Conservation (phyloP, 495 filamentous ascomycete genomes). For the Aspergillus sclerotiicarbonarius region DNA sequence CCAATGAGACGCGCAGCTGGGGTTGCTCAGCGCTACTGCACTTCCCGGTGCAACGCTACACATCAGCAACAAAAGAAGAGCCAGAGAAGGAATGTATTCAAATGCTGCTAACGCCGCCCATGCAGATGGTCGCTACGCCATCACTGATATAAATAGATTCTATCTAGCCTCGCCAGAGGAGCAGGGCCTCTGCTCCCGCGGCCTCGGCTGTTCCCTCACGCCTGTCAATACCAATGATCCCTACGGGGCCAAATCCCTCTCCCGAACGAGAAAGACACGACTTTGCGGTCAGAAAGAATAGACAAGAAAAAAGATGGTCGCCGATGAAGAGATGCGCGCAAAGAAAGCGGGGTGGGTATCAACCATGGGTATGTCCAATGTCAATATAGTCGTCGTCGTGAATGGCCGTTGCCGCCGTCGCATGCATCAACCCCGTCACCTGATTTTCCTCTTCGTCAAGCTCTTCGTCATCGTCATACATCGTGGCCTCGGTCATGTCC, state of each 20-base stretch:
- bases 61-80: no score
- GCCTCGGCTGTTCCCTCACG: no score
- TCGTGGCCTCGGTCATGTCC: slow-evolving; percentile 48
- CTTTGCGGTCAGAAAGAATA: slow-evolving; percentile 12
- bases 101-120: no score
- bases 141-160: no score
- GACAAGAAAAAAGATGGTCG: slow-evolving; percentile 16
- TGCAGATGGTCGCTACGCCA: no score
- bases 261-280: slow-evolving; percentile 5
- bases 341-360: slow-evolving; percentile 36
- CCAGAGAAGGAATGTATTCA: no score
- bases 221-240: no score
- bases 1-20: no score
- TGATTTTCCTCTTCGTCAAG: slow-evolving; percentile 52
- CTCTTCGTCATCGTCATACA: slow-evolving; percentile 58
- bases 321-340: slow-evolving; percentile 21
- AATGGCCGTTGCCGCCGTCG: slow-evolving; percentile 48
- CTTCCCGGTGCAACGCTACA: no score
- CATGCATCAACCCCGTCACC: slow-evolving; percentile 56
- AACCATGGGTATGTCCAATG: slow-evolving; percentile 40
- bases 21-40: no score
- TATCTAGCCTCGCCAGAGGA: no score
- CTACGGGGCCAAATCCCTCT: neutral
- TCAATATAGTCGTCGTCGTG: slow-evolving; percentile 52
- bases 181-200: no score